Base-by-base conservation (phyloP, 129 eudicot genomes). In the Artemisia annua region DNA sequence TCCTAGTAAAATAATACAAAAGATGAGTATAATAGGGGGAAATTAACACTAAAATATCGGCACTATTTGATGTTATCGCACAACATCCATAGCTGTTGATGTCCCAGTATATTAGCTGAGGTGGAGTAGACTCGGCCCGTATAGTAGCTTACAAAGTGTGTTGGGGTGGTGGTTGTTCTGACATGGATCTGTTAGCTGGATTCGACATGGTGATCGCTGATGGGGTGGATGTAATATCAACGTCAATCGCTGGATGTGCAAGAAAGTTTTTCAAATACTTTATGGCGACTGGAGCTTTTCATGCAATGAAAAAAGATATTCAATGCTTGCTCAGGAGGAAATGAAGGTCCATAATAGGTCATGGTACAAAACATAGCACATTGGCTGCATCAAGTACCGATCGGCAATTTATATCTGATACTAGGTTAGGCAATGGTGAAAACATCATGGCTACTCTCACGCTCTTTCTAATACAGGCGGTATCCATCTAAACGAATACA, bases 1-100 rank as follows among this genome's bases (percentile, higher is more conserved):
- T n/a, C n/a, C n/a, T n/a, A n/a, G n/a, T n/a, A n/a, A n/a, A n/a
- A n/a, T n/a, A n/a, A n/a, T n/a, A n/a, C n/a, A n/a, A n/a, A n/a
- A n/a, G n/a, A n/a, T n/a, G n/a, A n/a, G n/a, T n/a, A n/a, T n/a
- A n/a, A n/a, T n/a, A n/a, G n/a, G n/a, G n/a, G n/a, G n/a, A n/a
- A n/a, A n/a, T n/a, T n/a, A n/a, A n/a, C n/a, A n/a, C n/a, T n/a
- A n/a, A n/a, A n/a, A n/a, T n/a, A n/a, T n/a, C n/a, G n/a, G n/a
- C n/a, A n/a, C n/a, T n/a, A n/a, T n/a, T n/a, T n/a, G n/a, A n/a
- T n/a, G n/a, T n/a, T n/a, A n/a, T n/a, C n/a, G n/a, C 88, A 89
- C 96, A 1, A 86, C 98, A 58, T 92, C 98, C 9, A 92, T 95
- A 0, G 96, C 87, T 3, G 98, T n/a, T n/a, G n/a, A 96, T 1